Conservation (phyloP, 2,329 filamentous ascomycete genomes). For the Scleromitrula shiraiana region DNA sequence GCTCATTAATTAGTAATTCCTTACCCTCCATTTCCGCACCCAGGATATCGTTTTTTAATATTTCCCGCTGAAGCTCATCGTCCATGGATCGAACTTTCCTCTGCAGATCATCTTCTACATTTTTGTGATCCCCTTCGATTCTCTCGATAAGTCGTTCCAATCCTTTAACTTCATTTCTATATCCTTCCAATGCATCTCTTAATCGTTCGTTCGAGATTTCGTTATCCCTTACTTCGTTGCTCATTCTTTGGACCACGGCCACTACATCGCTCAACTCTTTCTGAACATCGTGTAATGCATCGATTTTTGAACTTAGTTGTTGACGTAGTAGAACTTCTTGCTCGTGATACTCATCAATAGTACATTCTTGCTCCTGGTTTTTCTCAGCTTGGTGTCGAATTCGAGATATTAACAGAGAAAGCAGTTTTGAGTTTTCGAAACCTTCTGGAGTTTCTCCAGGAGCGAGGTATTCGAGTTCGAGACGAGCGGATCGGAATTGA, state of each 20-base stretch:
- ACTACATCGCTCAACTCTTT: slow-evolving; percentile 31
- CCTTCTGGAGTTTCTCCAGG: slow-evolving; percentile 51
- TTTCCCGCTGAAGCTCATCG: slow-evolving; percentile 31
- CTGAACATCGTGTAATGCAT: slow-evolving; percentile 42
- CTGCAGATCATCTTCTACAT: slow-evolving; percentile 12
- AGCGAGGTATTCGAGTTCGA: slow-evolving; percentile 54
- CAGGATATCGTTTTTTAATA: slow-evolving; percentile 26
- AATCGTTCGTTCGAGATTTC: slow-evolving; percentile 43
- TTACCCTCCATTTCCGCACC: slow-evolving; percentile 31
- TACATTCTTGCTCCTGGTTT: slow-evolving; percentile 41
- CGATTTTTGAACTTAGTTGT: slow-evolving; percentile 46
- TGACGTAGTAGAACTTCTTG: slow-evolving; percentile 48
- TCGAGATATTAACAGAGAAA: slow-evolving; percentile 45
- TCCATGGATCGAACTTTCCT: slow-evolving; percentile 15
- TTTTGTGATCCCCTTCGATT: slow-evolving; percentile 35
- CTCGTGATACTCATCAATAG: slow-evolving; percentile 52
- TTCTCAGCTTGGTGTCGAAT: slow-evolving; percentile 42
- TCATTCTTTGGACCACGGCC: slow-evolving; percentile 12
- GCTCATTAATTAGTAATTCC: slow-evolving; percentile 32
- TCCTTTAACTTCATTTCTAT: slow-evolving; percentile 45
- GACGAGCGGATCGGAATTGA: slow-evolving; percentile 47
- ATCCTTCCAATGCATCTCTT: slow-evolving; percentile 43
- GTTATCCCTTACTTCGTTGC: slow-evolving; percentile 22
- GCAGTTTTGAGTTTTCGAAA: slow-evolving; percentile 39
- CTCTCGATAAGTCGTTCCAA: slow-evolving; percentile 44